A percentile compares a stretch with the other conserved stretches of the same genome.
These are phyloP conservation scores for Beauveria medogensis DNA, from an alignment of 2,329 filamentous ascomycete genomes.

Conservation along the genomic window DNA sequence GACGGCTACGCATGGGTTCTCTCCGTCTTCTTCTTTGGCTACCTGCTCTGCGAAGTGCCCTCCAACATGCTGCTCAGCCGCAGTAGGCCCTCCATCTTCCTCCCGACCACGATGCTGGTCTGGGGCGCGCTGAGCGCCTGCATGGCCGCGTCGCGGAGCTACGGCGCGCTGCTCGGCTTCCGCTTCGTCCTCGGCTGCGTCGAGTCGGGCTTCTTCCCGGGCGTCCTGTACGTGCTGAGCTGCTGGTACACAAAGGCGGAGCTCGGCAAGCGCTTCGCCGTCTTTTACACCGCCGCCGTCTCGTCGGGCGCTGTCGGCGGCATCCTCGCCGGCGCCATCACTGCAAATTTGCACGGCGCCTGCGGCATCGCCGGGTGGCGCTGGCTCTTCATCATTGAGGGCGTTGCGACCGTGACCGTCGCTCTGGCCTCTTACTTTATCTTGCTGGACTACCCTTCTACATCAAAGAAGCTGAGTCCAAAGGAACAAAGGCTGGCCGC, in stretches of 20 bases:
- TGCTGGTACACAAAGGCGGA: slow-evolving; percentile 49
- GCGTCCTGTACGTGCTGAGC: slow-evolving; percentile 47
- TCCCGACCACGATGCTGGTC: slow-evolving; percentile 44
- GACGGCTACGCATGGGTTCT: slow-evolving; percentile 48
- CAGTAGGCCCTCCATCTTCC: slow-evolving; percentile 42
- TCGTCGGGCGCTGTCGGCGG: slow-evolving; percentile 52
- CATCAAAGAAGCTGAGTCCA: slow-evolving; percentile 50
- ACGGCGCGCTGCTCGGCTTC: slow-evolving; percentile 35
- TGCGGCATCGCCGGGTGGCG: slow-evolving; percentile 48
- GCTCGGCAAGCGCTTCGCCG: slow-evolving; percentile 45
- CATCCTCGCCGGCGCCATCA: slow-evolving; percentile 52
- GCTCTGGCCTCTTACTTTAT: slow-evolving; percentile 50
- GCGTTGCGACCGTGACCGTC: slow-evolving; percentile 46
- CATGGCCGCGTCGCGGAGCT: slow-evolving; percentile 42
- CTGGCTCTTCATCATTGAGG: slow-evolving; percentile 57
- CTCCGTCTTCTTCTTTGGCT: slow-evolving; percentile 50
- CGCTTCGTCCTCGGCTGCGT: slow-evolving; percentile 46
- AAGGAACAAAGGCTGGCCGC: slow-evolving; percentile 56
- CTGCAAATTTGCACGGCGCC: slow-evolving; percentile 48
- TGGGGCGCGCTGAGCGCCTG: slow-evolving; percentile 48
- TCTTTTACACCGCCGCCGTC: slow-evolving; percentile 46
- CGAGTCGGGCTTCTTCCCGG: slow-evolving; percentile 50
- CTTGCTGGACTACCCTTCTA: slow-evolving; percentile 58
- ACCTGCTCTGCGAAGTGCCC: slow-evolving; percentile 47
- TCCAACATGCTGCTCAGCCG: slow-evolving; percentile 47